A percentile compares a stretch with the other conserved stretches of the same genome.
Evolutionary conservation across 768 basidiomycete species (phyloP).

Genomic region (Favolaschia claudopus): DNA sequence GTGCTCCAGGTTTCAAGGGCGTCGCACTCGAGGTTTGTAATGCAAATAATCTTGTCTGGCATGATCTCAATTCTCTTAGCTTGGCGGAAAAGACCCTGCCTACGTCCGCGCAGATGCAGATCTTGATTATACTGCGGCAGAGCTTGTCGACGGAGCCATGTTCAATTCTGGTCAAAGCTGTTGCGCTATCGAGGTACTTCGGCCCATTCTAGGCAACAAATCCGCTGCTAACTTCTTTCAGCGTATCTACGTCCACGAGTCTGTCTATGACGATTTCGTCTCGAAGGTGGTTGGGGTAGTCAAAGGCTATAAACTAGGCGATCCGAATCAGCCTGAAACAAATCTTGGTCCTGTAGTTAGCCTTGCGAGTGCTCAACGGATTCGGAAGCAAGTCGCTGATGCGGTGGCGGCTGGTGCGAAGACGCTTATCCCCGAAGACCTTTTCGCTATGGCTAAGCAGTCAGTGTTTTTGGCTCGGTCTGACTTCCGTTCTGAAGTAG

Average conservation of each 20-base stretch:
- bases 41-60: not conserved
- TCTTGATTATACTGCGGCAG: constrained; percentile 79
- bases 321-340: constrained; percentile 76
- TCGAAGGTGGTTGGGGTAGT: constrained; percentile 73
- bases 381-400: constrained; percentile 86
- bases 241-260: constrained; percentile 94
- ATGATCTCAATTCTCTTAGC: constrained; percentile 48
- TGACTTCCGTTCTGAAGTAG: not conserved
- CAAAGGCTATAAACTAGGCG: constrained; percentile 86
- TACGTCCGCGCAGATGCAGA: constrained; percentile 92
- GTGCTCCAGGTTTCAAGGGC: constrained; percentile 79
- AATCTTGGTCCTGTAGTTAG: constrained; percentile 95
- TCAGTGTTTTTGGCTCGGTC: constrained; percentile 42
- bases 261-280: constrained; percentile 83
- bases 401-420: constrained; percentile 90
- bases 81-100: constrained; percentile 98
- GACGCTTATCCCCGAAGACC: constrained; percentile 70
- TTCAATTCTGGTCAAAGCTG: constrained; percentile 99
- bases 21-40: constrained; percentile 79
- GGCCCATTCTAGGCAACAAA: not conserved
- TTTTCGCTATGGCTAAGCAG: constrained; percentile 74
- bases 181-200: constrained; percentile 83
- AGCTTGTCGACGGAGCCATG: constrained; percentile 93
- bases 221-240: constrained; percentile 34
- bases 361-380: constrained; percentile 82